These are phyloP conservation scores for Fusarium lateritium DNA, from an alignment of 2,329 filamentous ascomycete species.

Conservation along the genomic window DNA sequence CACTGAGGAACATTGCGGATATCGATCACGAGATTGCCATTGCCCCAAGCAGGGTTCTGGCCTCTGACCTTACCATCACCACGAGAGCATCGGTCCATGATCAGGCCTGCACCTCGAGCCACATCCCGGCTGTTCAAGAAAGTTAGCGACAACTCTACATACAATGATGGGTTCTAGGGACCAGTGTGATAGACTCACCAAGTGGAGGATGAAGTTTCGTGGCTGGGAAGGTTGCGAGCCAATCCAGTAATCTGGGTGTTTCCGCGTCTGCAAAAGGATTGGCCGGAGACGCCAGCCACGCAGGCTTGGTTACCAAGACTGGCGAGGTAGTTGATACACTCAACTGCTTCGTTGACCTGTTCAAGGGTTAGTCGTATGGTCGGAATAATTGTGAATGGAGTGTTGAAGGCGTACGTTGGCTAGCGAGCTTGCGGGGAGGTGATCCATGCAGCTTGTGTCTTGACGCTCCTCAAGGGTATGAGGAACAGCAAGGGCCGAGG, in stretches of 20 bases:
- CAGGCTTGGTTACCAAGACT: slow-evolving; percentile 20
- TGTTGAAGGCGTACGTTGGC: slow-evolving; percentile 10
- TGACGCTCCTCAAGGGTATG: background rate
- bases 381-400: rapidly evolving
- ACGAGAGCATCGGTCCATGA: slow-evolving; percentile 20
- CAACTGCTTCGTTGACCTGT: slow-evolving; percentile 24
- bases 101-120: slow-evolving; percentile 20
- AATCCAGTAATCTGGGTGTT: slow-evolving; percentile 30
- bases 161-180: background rate
- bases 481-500: slow-evolving; percentile 12
- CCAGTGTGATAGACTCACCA: slow-evolving; percentile 2
- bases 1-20: slow-evolving; percentile 15
- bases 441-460: slow-evolving; percentile 14
- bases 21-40: slow-evolving; percentile 23
- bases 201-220: slow-evolving; percentile 10
- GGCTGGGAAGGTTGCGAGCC: background rate
- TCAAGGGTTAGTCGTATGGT: rapidly evolving
- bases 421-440: background rate
- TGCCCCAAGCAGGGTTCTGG: slow-evolving; percentile 26
- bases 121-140: slow-evolving; percentile 12
- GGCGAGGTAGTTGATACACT: slow-evolving; percentile 31
- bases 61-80: slow-evolving; percentile 27
- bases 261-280: slow-evolving; percentile 25
- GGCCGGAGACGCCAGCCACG: slow-evolving; percentile 4
- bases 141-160: background rate